Evolutionary conservation across 176 grass and related monocot species (phyloP), one percentile per base, ranked within the genome.

Genomic region (Rhynchospora breviuscula): DNA sequence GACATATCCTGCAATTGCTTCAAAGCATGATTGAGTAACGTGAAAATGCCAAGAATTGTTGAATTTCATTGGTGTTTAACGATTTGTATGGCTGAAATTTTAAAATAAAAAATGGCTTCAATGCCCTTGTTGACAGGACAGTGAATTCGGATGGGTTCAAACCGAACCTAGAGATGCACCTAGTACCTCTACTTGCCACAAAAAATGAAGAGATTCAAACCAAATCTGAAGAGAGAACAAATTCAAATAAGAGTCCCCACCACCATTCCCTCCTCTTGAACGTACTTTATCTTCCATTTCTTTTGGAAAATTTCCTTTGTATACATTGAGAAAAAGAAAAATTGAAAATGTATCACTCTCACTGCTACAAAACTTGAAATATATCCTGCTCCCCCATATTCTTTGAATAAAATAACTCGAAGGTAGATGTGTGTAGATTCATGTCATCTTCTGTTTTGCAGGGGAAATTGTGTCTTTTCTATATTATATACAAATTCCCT

Each of bases 141-240:
- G 95, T 98, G 87, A 98, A 98, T 69, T 90, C 90, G 85, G 95
- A 98, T 43, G 95, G 95, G 0, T 98, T 98, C 79, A 98, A 94
- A 87, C 95, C 95, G 79, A 98, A 98, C 59, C 83, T 98, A 72
- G 95, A 98, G 92, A 94, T 46, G 48, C 92, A 94, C 81, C 87
- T 98, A 81, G 63, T 91, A 81, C 95, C 95, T 76, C 89, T 98
- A 81, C 85, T 98, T 85, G 92, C 95, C 84, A 98, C 95, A 63
- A 94, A 94, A 84, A 43, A 64, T 79, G 92, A 98, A 64, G 92
- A 98, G 3, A 58, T 72, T 17, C 60, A 68, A 88, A 56, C 45
- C 6, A 91, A 69, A 87, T 87, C 83, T 81, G 83, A 91, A 75
- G 95, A 97, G 17, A 94, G 61, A 62, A 63, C 90, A 82, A 80